Evolutionary conservation across 257 asterid genomes (phyloP).

Genomic region (Solanum ossicruentum): DNA sequence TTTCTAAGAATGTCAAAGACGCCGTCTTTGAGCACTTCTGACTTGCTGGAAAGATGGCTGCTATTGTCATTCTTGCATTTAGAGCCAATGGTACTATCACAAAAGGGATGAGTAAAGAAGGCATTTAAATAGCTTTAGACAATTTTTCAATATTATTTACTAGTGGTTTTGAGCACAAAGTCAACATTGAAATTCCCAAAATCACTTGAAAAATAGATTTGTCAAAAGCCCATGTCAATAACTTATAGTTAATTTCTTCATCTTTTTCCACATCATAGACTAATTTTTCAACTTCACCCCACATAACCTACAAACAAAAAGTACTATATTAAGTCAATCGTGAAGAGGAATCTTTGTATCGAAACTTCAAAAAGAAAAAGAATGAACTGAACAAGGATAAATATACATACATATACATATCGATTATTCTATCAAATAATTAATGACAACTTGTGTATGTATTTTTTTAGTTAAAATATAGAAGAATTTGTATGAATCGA

Average conservation of each 20-base stretch:
- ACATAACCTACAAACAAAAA: not conserved
- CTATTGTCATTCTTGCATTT: slow-evolving; percentile 1
- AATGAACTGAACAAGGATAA: not conserved
- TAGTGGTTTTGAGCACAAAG: not conserved
- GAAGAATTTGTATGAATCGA: not conserved
- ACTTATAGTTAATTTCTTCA: not conserved
- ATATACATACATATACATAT: not conserved
- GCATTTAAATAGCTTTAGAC: not conserved
- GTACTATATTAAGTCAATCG: not conserved
- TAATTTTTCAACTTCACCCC: slow-evolving; percentile 2
- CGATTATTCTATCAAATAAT: not conserved
- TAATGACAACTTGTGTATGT: not conserved
- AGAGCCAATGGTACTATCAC: slow-evolving; percentile 8
- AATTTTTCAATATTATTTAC: not conserved
- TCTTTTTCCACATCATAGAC: not conserved
- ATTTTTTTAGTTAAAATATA: not conserved
- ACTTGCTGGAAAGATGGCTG: slow-evolving; percentile 7
- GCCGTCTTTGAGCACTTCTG: slow-evolving; percentile 2
- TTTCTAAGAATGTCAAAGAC: slow-evolving; percentile 17
- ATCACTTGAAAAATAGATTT: not conserved
- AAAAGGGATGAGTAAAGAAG: slow-evolving; percentile 5
- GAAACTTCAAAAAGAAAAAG: not conserved
- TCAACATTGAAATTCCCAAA: slow-evolving; percentile 1
- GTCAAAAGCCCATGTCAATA: slow-evolving; percentile 1
- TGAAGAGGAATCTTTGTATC: not conserved